phyloP scores from a whole-genome alignment of 1,139 yeast species.

The Hansenula sp. region DNA sequence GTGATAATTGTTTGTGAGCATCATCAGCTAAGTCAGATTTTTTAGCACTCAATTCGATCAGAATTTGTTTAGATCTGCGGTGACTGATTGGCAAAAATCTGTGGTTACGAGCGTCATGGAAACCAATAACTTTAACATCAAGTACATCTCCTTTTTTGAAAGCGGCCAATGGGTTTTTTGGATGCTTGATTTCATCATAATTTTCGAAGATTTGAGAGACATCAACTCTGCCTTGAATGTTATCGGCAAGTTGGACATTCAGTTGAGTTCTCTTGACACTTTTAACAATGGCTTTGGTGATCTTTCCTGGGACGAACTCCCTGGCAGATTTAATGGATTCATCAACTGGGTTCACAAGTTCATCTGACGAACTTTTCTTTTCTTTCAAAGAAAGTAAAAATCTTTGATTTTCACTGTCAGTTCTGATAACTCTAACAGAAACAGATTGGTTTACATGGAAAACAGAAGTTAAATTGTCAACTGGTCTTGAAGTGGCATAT shows the following conservation, averaged over 20 bases:
- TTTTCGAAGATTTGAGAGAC: slow-evolving; percentile 64
- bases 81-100: slow-evolving; percentile 68
- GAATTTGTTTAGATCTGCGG: slow-evolving; percentile 48
- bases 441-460: slow-evolving; percentile 67
- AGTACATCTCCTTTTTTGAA: slow-evolving; percentile 59
- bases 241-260: slow-evolving; percentile 73
- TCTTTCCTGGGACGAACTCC: slow-evolving; percentile 57
- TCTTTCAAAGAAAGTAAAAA: slow-evolving; percentile 61
- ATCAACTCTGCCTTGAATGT: slow-evolving; percentile 78
- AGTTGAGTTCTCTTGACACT: slow-evolving; percentile 72
- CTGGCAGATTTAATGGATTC: slow-evolving; percentile 38
- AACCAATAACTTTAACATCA: slow-evolving; percentile 70
- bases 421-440: slow-evolving; percentile 56
- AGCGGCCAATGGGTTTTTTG: slow-evolving; percentile 52
- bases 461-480: slow-evolving; percentile 51
- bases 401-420: slow-evolving; percentile 65
- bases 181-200: slow-evolving; percentile 53
- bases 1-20: slow-evolving; percentile 37
- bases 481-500: slow-evolving; percentile 56
- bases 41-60: slow-evolving; percentile 65
- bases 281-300: slow-evolving; percentile 58
- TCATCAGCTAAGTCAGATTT: slow-evolving; percentile 33
- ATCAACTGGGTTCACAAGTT: slow-evolving; percentile 58
- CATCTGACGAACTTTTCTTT: slow-evolving; percentile 9
- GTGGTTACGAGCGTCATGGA: slow-evolving; percentile 69